Base-by-base conservation (phyloP, 805 yeast species). In the Yamadazyma sp. region DNA sequence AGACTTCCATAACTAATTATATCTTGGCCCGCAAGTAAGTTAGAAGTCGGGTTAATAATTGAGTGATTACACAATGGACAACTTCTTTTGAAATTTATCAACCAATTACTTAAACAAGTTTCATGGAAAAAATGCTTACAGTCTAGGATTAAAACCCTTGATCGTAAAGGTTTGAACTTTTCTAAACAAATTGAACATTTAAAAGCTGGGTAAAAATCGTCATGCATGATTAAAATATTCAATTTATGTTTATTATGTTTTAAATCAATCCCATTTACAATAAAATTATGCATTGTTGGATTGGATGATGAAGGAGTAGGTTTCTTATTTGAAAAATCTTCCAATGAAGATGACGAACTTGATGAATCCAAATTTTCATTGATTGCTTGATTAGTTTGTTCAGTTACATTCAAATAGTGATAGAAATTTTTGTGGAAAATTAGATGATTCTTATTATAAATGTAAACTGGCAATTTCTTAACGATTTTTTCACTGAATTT, bases 161-260 rank as follows among this genome's bases (percentile, higher is more conserved):
- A 62, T 36, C 57, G 60, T 21, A 75, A 66, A 11, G 71, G 69
- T 8, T 59, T 55, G 46, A 72, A 78, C 42, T 64, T 70, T 30
- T 73, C 82, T 27, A 79, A 62, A 45, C 85, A 79, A 16, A 79
- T 77, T 16, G 76, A 73, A 49, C 85, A 79, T 52, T 75, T 78
- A 42, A 62, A 73, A 1, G 78, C 56, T 1, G 73, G 68, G 31
- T 45, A 62, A 38, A 57, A 62, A 45, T 62, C 65, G 23, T 50
- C 42, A 5, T 63, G 60, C 13, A 61, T 50, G 3, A 58, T 40
- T 16, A 61, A 33, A 5, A 57, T 44, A 36, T 50, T 44, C 12
- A 51, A 34, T 25, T 47, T 36, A n/a, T 27, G 31, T 5, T 49
- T 45, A 1, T 46, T 34, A 3, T 42, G 39, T 30, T 52, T 44